Conservation (phyloP, 1,284 basidiomycete genomes). For the Moesziomyces parantarcticus region DNA sequence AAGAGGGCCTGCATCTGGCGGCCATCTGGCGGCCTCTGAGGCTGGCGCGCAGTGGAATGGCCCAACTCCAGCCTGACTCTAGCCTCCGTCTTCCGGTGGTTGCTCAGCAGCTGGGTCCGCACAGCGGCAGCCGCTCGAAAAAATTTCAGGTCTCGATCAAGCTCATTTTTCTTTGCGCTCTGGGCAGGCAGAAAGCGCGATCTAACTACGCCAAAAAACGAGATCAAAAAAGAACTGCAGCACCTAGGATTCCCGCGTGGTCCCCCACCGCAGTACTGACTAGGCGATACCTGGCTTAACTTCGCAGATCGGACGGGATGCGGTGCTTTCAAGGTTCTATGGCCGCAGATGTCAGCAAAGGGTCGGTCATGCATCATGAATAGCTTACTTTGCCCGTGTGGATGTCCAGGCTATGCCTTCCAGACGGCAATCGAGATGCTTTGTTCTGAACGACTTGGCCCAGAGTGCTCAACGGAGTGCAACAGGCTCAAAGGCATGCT, state of each 20-base stretch:
- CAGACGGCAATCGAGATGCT: too few species aligned
- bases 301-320: slow-evolving; percentile 83
- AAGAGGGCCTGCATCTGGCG: slow-evolving; percentile 7
- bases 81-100: not conserved
- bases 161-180: too few species aligned
- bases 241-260: slow-evolving; percentile 84
- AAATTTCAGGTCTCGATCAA: not conserved
- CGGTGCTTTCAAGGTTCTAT: slow-evolving; percentile 82
- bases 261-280: slow-evolving; percentile 86
- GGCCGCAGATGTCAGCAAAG: slow-evolving; percentile 73
- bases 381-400: too few species aligned
- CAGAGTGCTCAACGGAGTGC: too few species aligned
- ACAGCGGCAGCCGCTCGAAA: not conserved
- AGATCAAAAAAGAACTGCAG: slow-evolving; percentile 73
- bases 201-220: not conserved
- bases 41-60: too few species aligned
- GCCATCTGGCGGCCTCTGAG: not conserved
- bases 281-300: slow-evolving; percentile 81
- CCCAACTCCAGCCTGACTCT: not conserved
- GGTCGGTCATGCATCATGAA: too few species aligned
- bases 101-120: not conserved
- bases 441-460: too few species aligned
- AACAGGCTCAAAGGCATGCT: too few species aligned
- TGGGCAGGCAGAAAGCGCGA: not conserved
- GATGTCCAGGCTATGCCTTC: too few species aligned